Conservation (phyloP, 2,329 filamentous ascomycete genomes). For the Trichoderma semiorbis region DNA sequence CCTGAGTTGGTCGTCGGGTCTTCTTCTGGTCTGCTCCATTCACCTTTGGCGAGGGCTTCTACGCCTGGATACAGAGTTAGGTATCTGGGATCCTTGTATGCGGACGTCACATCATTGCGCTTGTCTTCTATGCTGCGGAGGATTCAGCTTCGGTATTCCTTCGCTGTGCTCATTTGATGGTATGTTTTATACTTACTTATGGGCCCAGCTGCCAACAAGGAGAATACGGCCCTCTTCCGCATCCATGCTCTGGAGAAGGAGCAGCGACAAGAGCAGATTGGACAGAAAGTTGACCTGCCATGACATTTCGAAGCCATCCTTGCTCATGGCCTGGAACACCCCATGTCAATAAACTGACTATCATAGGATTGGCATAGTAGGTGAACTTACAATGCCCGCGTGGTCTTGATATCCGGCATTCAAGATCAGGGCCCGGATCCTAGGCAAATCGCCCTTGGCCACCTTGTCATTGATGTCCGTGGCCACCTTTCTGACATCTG, state of each 20-base stretch:
- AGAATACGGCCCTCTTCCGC: conserved; percentile 28
- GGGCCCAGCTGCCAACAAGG: conserved; percentile 32
- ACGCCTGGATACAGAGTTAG: conserved; percentile 30
- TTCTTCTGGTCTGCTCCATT: conserved; percentile 33
- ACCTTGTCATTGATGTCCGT: conserved; percentile 30
- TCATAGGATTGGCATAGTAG: background rate
- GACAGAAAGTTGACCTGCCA: conserved; percentile 35
- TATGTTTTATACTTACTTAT: conserved; percentile 30
- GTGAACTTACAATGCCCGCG: conserved; percentile 24
- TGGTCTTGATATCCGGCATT: conserved; percentile 32
- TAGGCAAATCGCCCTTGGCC: conserved; percentile 33
- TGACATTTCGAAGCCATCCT: conserved; percentile 31
- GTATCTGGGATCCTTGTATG: conserved; percentile 26
- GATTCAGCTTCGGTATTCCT: background rate
- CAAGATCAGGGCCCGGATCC: conserved; percentile 39
- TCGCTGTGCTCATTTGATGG: too few relatives aligned
- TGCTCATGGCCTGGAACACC: conserved; percentile 25
- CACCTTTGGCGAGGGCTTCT: conserved; percentile 33
- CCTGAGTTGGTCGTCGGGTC: conserved; percentile 28
- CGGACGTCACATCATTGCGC: conserved; percentile 25
- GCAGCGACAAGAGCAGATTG: conserved; percentile 30
- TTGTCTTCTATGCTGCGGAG: conserved; percentile 27
- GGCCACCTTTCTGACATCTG: conserved; percentile 28
- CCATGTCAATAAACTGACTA: background rate
- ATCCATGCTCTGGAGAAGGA: conserved; percentile 34